Conservation (phyloP, 768 basidiomycete genomes). For the Floccularia luteovirens region DNA sequence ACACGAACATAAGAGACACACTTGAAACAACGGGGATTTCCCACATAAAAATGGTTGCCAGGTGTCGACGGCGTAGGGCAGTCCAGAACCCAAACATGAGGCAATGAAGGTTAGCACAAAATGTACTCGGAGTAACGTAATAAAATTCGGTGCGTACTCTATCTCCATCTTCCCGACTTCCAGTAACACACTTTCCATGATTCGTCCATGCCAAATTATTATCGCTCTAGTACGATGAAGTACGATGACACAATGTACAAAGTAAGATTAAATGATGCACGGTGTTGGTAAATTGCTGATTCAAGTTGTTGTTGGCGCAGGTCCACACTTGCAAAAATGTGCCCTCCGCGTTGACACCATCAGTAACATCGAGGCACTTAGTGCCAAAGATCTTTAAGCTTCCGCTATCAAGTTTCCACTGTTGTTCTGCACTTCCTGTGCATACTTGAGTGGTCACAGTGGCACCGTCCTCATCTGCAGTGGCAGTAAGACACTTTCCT, state of each 20-base stretch:
- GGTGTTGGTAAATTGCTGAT: constrained; percentile 41
- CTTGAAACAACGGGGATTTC: too few relatives aligned
- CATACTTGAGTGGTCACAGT: constrained; percentile 38
- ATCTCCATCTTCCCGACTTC: constrained; percentile 30
- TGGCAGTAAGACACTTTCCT: constrained; percentile 47
- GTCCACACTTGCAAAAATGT: constrained; percentile 21
- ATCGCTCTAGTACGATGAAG: constrained; percentile 12
- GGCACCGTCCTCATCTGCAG: constrained; percentile 40
- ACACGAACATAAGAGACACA: too few relatives aligned
- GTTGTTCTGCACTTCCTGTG: constrained; percentile 33
- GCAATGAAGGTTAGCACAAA: background rate
- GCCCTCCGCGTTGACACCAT: constrained; percentile 33
- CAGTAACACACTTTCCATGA: constrained; percentile 38
- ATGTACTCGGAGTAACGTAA: background rate
- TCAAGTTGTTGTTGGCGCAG: constrained; percentile 10
- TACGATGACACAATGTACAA: background rate
- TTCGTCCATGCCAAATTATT: constrained; percentile 39
- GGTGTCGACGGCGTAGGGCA: too few relatives aligned
- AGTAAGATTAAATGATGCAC: constrained; percentile 15
- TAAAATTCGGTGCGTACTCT: constrained; percentile 18
- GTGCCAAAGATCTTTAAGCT: constrained; percentile 33
- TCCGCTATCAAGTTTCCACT: constrained; percentile 39
- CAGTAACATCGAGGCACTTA: constrained; percentile 43
- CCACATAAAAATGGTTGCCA: too few relatives aligned
- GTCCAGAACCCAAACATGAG: background rate